Percentiles rank a stretch among this genome's conserved stretches.
Conservation (phyloP, 225 moss, liverwort and hornwort species). For the Physcomitrellopsis africana region DNA sequence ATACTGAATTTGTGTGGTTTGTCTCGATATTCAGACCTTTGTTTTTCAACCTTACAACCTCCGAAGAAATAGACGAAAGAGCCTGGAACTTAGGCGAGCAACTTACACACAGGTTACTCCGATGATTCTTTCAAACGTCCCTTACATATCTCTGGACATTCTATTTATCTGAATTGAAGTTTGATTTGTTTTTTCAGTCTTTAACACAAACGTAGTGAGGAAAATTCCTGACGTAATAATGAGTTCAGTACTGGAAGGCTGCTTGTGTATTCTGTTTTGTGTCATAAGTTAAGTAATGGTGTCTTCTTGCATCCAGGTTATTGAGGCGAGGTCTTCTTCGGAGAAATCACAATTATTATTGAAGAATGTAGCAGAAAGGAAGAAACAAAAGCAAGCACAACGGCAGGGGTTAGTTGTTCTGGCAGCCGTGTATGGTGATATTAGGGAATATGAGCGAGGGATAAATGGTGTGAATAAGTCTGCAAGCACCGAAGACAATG, state of each 20-base stretch:
- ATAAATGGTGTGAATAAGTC: slow-evolving; percentile 39
- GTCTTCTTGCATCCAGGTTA: slow-evolving; percentile 56
- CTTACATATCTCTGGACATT: neutral
- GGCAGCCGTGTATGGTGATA: slow-evolving; percentile 84
- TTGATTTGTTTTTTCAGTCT: neutral
- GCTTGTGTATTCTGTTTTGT: slow-evolving; percentile 2
- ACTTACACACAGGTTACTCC: slow-evolving; percentile 71
- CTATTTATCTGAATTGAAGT: neutral
- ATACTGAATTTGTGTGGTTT: slow-evolving; percentile 3
- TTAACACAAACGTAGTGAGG: slow-evolving; percentile 1
- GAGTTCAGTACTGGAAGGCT: neutral
- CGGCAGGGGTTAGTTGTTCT: slow-evolving; percentile 85
- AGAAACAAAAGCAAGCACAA: slow-evolving; percentile 88
- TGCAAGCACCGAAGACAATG: slow-evolving; percentile 57
- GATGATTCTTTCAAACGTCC: neutral
- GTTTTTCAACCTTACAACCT: slow-evolving; percentile 85
- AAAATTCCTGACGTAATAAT: slow-evolving; percentile 11
- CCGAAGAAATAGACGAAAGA: slow-evolving; percentile 79
- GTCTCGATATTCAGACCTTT: slow-evolving; percentile 49
- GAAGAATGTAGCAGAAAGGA: slow-evolving; percentile 86
- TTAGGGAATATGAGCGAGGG: slow-evolving; percentile 55
- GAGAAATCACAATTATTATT: slow-evolving; percentile 79
- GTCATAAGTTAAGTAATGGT: neutral
- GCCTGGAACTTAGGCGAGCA: slow-evolving; percentile 78
- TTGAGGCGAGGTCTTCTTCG: slow-evolving; percentile 84